These are phyloP conservation scores for Monosporascus sp. DNA, from an alignment of 2,329 filamentous ascomycete genomes.

Conservation along the genomic window DNA sequence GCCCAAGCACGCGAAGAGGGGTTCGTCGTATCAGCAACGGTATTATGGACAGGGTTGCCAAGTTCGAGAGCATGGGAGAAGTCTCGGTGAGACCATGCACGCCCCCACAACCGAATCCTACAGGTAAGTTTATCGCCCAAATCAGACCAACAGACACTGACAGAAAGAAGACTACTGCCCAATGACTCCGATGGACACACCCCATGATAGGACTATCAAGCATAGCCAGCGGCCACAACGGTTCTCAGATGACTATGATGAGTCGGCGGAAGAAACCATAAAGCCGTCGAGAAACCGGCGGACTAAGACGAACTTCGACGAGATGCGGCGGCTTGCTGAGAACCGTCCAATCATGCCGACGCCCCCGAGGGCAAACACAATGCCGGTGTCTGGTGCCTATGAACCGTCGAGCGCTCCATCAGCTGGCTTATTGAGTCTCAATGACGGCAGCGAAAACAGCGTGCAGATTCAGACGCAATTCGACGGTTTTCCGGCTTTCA, in stretches of 20 bases:
- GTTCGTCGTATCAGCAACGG: constrained; percentile 54
- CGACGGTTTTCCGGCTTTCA: constrained; percentile 24
- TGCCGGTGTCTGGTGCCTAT: constrained; percentile 33
- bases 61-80: constrained; percentile 52
- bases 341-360: constrained; percentile 45
- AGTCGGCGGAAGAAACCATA: constrained; percentile 62
- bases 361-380: constrained; percentile 47
- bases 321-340: constrained; percentile 53
- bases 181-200: constrained; percentile 63
- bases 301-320: constrained; percentile 50
- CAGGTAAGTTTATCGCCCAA: constrained; percentile 42
- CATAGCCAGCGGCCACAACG: constrained; percentile 38
- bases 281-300: constrained; percentile 48
- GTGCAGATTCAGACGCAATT: constrained; percentile 37
- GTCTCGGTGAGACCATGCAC: constrained; percentile 51
- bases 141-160: constrained; percentile 12
- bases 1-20: constrained; percentile 34
- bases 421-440: constrained; percentile 50
- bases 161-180: constrained; percentile 52
- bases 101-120: constrained; percentile 54
- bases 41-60: constrained; percentile 54
- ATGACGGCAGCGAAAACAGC: constrained; percentile 31
- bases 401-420: constrained; percentile 51
- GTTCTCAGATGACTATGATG: constrained; percentile 58
- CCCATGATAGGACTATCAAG: constrained; percentile 43